Evolutionary conservation across 257 asterid species (phyloP), one percentile per base, ranked within the genome.

Genomic region (Solanum commersonii): DNA sequence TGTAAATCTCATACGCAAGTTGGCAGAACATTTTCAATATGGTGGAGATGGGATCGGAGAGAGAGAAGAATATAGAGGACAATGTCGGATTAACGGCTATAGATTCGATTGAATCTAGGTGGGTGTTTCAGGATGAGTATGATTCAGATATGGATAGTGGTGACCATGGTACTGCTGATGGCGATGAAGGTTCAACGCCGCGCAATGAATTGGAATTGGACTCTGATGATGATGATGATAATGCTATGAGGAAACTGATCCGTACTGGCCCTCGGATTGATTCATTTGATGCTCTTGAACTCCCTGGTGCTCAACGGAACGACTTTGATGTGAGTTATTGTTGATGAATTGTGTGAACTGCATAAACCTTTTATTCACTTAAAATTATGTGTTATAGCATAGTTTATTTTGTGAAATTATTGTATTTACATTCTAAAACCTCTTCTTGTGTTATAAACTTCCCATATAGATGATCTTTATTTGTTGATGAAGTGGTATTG

Each of bases 181-280:
- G 89, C 37, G 91, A 56, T 44, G 95, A 93, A 8, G 88, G 91
- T 72, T 91, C 93, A 84, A 92, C 94, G 40, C 93, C 59, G 87
- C 88, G 92, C 16, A 87, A 90, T 59, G 90, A 60, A 16, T 86
- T 90, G 33, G 96, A 94, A 81, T 96, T 96, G 35, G 99, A 94
- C 34, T 98, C 96, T 23, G 96, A 95, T 71, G 98, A 95, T 89
- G 92, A 89, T 85, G 94, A 95, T 25, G 97, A 93, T 73, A 96
- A 95, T 78, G 60, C 67, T 14, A 33, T 81, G 38, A 29, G 27
- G 93, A 92, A 94, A 90, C 91, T 97, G 92, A 96, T 96, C 88
- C 97, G 99, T 60, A 96, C 99, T 23, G 99, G 99, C 1, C 99
- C 98, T 12, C 90, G 96, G 89, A 91, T 97, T 87, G 99, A 97